These are phyloP conservation scores for Scheffersomyces coipomensis DNA, from an alignment of 805 yeast genomes.

Conservation along the genomic window DNA sequence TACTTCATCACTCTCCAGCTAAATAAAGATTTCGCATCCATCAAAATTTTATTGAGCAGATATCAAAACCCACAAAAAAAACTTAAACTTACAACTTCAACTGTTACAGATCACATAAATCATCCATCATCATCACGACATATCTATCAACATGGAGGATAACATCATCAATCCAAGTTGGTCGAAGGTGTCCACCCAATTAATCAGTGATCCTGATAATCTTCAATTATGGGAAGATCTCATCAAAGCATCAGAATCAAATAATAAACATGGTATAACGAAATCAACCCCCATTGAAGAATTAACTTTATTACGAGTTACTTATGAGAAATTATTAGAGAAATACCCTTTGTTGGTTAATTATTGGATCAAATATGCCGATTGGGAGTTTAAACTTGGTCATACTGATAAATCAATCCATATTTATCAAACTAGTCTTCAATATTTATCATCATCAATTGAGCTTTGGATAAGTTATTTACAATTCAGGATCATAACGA, in stretches of 20 bases:
- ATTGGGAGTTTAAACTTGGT: constrained; percentile 45
- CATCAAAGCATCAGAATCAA: constrained; percentile 26
- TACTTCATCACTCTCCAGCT: too few species aligned
- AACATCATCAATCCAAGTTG: constrained; percentile 18
- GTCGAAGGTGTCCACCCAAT: constrained; percentile 27
- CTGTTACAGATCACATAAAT: too few species aligned
- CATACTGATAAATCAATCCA: constrained; percentile 32
- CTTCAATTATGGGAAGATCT: constrained; percentile 37
- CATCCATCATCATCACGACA: too few species aligned
- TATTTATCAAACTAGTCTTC: constrained; percentile 40
- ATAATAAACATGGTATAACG: constrained; percentile 25
- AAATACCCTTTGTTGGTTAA: constrained; percentile 51
- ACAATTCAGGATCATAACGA: constrained; percentile 34
- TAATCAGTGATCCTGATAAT: constrained; percentile 33
- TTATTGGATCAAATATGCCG: constrained; percentile 59
- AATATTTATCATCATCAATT: constrained; percentile 41
- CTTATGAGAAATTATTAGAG: constrained; percentile 43
- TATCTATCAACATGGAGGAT: too few species aligned
- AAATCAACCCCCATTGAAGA: constrained; percentile 30
- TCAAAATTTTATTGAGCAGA: too few species aligned
- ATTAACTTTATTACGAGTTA: constrained; percentile 30
- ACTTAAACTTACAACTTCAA: too few species aligned
- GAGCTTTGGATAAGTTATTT: constrained; percentile 53
- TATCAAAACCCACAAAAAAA: too few species aligned
- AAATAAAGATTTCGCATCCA: too few species aligned